Base-by-base conservation (phyloP, 441 rosid genomes). In the Cnidoscolus chayamansa region DNA sequence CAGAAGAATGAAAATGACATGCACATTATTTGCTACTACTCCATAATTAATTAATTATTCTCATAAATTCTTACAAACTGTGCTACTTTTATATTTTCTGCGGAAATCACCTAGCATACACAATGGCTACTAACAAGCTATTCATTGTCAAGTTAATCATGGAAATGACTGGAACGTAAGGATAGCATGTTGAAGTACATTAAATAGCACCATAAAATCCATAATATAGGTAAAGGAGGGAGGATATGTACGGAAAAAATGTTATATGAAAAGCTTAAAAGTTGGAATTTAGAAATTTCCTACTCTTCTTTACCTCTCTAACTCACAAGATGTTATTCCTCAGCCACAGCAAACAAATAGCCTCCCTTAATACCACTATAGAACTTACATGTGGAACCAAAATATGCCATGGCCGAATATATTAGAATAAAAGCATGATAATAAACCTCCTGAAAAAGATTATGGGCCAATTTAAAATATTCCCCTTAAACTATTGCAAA, bases 61-160 rank as follows among this genome's bases (percentile, higher is more conserved):
- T 6, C 57, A 11, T 19, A 59, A 7, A 16, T 32, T 32, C 64
- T 45, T 1, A 64, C 7, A 17, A 72, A 65, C 7, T 20, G 16
- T 20, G 54, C 16, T 55, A 15, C 47, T 32, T 1, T 32, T 31
- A 0, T 17, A 54, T 20, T 65, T 50, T 20, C 7, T 59, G 32
- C 45, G 20, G 72, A 1, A n/a, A 67, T 67, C 67, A 61, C 54
- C 53, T 10, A 31, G 17, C 3, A 16, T 51, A n/a, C 71, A 19
- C 30, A 25, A 19, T 32, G 30, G 50, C 40, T 50, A 20, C 48
- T 48, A 15, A 15, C 9, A 74, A 62, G 7, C 61, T 4, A 60
- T 17, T 20, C 7, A 67, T 58, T 32, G 59, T 58, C 53, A 48
- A 37, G 54, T 40, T 17, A 13, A 54, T 50, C 4, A 40, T n/a